Percentiles rank a stretch among this genome's conserved stretches.
Evolutionary conservation across 2,329 filamentous ascomycete species (phyloP).

Genomic region (Exophiala spinifera): DNA sequence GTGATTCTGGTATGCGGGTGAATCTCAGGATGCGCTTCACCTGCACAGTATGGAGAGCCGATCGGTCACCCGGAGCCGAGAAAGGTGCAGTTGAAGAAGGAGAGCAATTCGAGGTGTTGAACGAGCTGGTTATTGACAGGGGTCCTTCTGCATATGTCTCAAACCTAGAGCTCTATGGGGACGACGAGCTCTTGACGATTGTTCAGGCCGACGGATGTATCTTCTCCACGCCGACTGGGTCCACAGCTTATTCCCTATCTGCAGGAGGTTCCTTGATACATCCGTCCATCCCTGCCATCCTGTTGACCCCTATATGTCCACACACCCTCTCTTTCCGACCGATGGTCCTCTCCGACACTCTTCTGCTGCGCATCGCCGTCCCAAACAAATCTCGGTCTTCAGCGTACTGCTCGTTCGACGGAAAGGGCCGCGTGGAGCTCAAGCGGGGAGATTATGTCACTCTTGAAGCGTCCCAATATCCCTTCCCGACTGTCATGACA

Average conservation of each 20-base stretch:
- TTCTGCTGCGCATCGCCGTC: slow-evolving; percentile 84
- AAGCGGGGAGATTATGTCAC: slow-evolving; percentile 93
- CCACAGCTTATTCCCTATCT: slow-evolving; percentile 92
- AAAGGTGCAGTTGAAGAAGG: slow-evolving; percentile 71
- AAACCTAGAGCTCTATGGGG: slow-evolving; percentile 91
- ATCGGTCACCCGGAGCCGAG: slow-evolving; percentile 43
- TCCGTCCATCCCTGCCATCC: slow-evolving; percentile 92
- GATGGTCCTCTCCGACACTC: slow-evolving; percentile 94
- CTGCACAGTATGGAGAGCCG: slow-evolving; percentile 86
- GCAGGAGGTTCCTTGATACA: slow-evolving; percentile 94
- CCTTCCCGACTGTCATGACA: slow-evolving; percentile 92
- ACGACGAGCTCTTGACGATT: slow-evolving; percentile 90
- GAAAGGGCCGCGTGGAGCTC: slow-evolving; percentile 91
- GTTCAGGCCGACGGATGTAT: slow-evolving; percentile 97
- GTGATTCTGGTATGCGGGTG: slow-evolving; percentile 90
- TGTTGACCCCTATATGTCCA: slow-evolving; percentile 94
- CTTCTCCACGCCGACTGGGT: slow-evolving; percentile 91
- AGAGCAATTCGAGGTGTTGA: slow-evolving; percentile 96
- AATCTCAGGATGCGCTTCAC: slow-evolving; percentile 99
- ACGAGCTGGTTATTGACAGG: slow-evolving; percentile 96
- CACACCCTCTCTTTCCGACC: slow-evolving; percentile 95
- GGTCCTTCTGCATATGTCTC: slow-evolving; percentile 96
- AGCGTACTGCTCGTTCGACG: slow-evolving; percentile 95
- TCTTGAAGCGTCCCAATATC: slow-evolving; percentile 92
- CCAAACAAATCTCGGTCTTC: slow-evolving; percentile 82